phyloP scores from a whole-genome alignment of 305 asterid species.

The Fraxinus nigra region DNA sequence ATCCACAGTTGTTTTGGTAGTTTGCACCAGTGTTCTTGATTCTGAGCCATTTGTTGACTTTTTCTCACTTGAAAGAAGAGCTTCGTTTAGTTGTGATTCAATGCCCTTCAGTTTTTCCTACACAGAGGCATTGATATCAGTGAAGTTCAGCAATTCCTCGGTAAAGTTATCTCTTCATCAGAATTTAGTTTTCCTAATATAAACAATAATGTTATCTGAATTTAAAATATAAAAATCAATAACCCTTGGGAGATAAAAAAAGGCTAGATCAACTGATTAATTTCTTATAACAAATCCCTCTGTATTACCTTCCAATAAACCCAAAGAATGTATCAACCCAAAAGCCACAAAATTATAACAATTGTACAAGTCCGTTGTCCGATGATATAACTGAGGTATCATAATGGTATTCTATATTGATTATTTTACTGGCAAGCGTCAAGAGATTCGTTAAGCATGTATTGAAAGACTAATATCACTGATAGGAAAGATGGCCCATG shows the following conservation, averaged over 20 bases:
- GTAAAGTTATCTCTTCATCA: constrained; percentile 15
- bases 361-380: background rate
- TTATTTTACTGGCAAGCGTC: background rate
- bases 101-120: constrained; percentile 72
- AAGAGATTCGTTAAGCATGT: background rate
- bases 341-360: constrained; percentile 7
- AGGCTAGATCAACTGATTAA: constrained; percentile 15
- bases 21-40: constrained; percentile 44
- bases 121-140: constrained; percentile 28
- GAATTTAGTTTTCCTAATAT: constrained; percentile 10
- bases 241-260: constrained; percentile 11
- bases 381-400: background rate
- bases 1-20: constrained; percentile 44
- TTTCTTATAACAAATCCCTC: background rate
- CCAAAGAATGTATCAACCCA: constrained; percentile 9
- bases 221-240: constrained; percentile 9
- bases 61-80: constrained; percentile 48
- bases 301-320: background rate
- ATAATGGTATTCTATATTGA: background rate
- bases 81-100: constrained; percentile 73
- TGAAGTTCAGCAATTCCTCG: constrained; percentile 10
- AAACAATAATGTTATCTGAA: constrained; percentile 13
- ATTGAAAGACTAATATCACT: constrained; percentile 9
- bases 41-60: constrained; percentile 46
- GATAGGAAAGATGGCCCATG: background rate